A percentile compares a stretch with the other conserved stretches of the same genome.
Conservation (phyloP, 495 filamentous ascomycete genomes). For the Bryoglossum gracile region DNA sequence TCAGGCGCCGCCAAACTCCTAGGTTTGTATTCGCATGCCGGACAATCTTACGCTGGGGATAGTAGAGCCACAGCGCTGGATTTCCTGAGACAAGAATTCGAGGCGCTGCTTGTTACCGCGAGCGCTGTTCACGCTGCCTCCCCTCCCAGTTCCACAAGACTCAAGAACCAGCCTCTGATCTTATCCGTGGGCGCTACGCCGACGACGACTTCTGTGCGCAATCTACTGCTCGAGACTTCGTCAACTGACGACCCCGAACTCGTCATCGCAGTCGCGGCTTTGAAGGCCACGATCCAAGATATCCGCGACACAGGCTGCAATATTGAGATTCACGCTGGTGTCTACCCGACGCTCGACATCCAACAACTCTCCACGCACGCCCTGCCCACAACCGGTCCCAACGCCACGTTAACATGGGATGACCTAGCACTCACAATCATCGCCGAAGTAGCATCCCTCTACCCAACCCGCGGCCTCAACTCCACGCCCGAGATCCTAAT, state of each 20-base stretch:
- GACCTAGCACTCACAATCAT: conserved; percentile 65
- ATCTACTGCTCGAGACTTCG: conserved; percentile 8
- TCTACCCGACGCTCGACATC: conserved; percentile 69
- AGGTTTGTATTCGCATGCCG: conserved; percentile 76
- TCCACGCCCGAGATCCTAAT: conserved; percentile 59
- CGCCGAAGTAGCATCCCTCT: conserved; percentile 65
- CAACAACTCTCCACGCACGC: conserved; percentile 76
- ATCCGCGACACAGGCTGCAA: conserved; percentile 29
- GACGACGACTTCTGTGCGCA: conserved; percentile 54
- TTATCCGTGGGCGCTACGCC: conserved; percentile 79
- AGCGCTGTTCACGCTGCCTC: conserved; percentile 25
- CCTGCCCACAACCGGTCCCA: conserved; percentile 29
- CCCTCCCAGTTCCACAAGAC: background rate
- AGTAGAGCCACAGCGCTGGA: conserved; percentile 47
- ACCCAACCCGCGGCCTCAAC: conserved; percentile 46
- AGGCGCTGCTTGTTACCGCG: conserved; percentile 45
- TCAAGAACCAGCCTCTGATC: conserved; percentile 35
- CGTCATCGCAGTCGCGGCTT: conserved; percentile 7
- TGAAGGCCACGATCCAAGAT: conserved; percentile 18
- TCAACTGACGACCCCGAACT: conserved; percentile 5
- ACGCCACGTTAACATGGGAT: conserved; percentile 32
- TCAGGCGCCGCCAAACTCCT: conserved; percentile 38
- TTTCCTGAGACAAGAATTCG: conserved; percentile 54
- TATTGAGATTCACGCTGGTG: conserved; percentile 66
- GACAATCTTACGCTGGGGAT: conserved; percentile 57